A percentile compares a stretch with the other conserved stretches of the same genome.
Evolutionary conservation across 495 filamentous ascomycete species (phyloP).

Genomic region (Peziza echinospora): DNA sequence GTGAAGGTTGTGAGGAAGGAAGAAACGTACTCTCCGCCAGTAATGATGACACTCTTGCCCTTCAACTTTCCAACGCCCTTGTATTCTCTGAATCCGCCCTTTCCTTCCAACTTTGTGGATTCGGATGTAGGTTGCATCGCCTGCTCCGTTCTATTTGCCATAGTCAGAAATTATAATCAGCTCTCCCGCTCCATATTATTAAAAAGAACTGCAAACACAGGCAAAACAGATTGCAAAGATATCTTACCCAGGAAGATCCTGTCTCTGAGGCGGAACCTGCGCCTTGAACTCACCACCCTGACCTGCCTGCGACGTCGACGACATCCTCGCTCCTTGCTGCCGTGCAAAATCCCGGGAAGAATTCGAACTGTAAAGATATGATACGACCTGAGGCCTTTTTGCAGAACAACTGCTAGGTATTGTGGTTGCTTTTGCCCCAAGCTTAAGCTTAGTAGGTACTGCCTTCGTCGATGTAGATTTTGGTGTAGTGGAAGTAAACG

Average conservation of each 20-base stretch:
- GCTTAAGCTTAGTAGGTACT: too few relatives aligned
- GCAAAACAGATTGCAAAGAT: not conserved
- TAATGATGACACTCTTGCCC: constrained; percentile 32
- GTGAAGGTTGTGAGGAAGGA: not conserved
- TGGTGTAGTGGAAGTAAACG: too few relatives aligned
- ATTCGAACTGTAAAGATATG: not conserved
- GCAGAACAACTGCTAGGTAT: not conserved
- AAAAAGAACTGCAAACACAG: not conserved
- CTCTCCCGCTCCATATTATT: not conserved
- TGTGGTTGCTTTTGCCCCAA: too few relatives aligned
- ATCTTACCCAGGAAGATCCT: constrained; percentile 12
- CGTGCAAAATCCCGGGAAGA: not conserved
- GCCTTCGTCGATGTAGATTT: too few relatives aligned
- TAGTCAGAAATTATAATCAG: not conserved
- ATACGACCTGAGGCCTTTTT: not conserved
- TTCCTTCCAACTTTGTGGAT: constrained; percentile 20
- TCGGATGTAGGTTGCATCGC: constrained; percentile 16
- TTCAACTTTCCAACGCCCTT: constrained; percentile 27
- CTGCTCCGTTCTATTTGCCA: constrained; percentile 9
- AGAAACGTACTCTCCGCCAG: constrained; percentile 29
- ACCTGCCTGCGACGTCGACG: constrained; percentile 5
- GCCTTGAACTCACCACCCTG: constrained; percentile 11
- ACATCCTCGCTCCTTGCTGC: not conserved
- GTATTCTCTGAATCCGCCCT: constrained; percentile 24
- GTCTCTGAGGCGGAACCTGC: constrained; percentile 9